Percentiles rank a stretch among this genome's conserved stretches.
Conservation (phyloP, 2,329 filamentous ascomycete genomes). For the Claviceps arundinis region DNA sequence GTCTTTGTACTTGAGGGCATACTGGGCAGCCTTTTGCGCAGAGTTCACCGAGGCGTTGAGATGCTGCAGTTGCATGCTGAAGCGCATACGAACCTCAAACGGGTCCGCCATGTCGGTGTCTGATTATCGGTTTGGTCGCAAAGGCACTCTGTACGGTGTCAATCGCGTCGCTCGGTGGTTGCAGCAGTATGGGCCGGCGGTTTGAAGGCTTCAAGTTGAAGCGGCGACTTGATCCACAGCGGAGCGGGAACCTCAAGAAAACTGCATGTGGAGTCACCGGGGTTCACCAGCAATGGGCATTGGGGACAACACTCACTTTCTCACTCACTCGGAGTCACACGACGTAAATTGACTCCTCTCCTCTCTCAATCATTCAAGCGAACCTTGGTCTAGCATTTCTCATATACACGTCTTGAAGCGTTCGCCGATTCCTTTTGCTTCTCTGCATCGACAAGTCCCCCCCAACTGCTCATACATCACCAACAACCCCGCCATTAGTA, state of each 20-base stretch:
- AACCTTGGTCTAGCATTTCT: background rate
- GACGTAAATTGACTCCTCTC: background rate
- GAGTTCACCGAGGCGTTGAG: slow-evolving; percentile 83
- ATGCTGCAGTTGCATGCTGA: slow-evolving; percentile 78
- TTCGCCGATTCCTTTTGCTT: background rate
- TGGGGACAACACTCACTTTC: background rate
- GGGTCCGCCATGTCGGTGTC: slow-evolving; percentile 51
- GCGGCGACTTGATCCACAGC: too few relatives aligned
- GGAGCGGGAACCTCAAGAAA: too few relatives aligned
- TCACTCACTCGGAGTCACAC: background rate
- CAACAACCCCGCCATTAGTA: background rate
- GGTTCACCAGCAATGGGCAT: too few relatives aligned
- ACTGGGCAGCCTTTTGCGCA: slow-evolving; percentile 83
- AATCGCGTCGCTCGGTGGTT: too few relatives aligned
- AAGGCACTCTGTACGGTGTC: too few relatives aligned
- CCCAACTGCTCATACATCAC: background rate
- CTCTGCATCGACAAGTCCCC: background rate
- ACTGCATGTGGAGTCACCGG: too few relatives aligned
- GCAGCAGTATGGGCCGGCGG: too few relatives aligned
- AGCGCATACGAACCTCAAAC: slow-evolving; percentile 96
- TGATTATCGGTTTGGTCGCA: background rate
- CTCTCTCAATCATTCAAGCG: background rate
- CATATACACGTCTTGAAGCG: background rate
- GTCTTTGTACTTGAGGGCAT: slow-evolving; percentile 85
- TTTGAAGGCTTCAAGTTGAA: too few relatives aligned